Base-by-base conservation (phyloP, 345 rosid species). In the Odontarrhena argentea region DNA sequence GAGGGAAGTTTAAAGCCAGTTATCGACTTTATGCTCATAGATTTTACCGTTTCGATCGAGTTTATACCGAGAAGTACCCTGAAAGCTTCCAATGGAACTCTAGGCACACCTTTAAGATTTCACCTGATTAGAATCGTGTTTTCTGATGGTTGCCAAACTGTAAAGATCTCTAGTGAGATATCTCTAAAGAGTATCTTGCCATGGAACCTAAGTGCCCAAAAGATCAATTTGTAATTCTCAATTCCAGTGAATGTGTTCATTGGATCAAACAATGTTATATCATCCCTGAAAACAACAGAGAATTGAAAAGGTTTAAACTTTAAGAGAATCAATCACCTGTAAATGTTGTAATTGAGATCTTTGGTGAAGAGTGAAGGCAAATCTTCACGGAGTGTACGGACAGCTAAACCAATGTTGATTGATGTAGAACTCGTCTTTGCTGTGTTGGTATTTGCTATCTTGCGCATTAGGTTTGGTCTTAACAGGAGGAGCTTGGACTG, bases 51-150 rank as follows among this genome's bases (percentile, higher is more conserved):
- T n/a, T n/a, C n/a, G n/a, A n/a, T n/a, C n/a, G n/a, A n/a, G n/a
- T n/a, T n/a, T n/a, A n/a, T n/a, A n/a, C n/a, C n/a, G n/a, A 36
- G 92, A 86, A 58, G 86, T 87, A 11, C 92, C 95, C 68, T 91
- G 91, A 79, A 91, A 14, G 91, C 92, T 72, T 91, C 95, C 95
- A 95, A 91, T 18, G 97, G 97, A 38, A 91, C 89, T 75, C 91
- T 80, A 10, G 95, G 97, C 37, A 84, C 82, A 40, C 92, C 97
- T 75, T 79, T 86, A 65, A 86, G 74, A 63, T 87, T 86, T 95
- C 97, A 91, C 82, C 95, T 83, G 36, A 91, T 82, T 73, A 87
- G 69, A 64, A 91, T 87, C 73, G 83, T 82, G 65, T 87, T 86
- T 78, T 91, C 97, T 35, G 95, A 91, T 58, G 97, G 97, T 68